phyloP scores from a whole-genome alignment of 768 basidiomycete genomes.

The Multifurca ochricompacta region DNA sequence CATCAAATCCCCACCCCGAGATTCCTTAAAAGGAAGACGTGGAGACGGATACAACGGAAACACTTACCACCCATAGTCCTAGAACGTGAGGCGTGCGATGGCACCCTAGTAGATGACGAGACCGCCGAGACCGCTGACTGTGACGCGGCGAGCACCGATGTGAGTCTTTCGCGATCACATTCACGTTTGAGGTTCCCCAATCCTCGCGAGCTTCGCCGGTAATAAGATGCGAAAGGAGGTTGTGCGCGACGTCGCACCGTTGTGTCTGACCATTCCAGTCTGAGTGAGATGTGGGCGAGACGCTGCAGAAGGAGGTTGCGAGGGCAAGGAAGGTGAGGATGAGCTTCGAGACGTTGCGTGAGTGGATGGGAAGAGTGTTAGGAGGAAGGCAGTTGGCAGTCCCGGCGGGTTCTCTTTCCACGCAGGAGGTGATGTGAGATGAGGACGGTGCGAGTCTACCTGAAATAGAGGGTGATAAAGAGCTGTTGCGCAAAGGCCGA shows the following conservation, averaged over 20 bases:
- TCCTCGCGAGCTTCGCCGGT: constrained; percentile 36
- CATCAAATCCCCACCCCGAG: too few species aligned
- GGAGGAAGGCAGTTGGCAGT: constrained; percentile 46
- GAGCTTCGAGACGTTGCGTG: constrained; percentile 51
- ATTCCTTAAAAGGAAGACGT: too few species aligned
- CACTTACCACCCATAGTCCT: constrained; percentile 55
- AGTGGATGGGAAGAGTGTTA: constrained; percentile 66
- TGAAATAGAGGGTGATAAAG: constrained; percentile 22
- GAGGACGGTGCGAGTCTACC: constrained; percentile 57
- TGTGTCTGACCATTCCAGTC: constrained; percentile 29
- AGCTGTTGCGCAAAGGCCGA: too few species aligned
- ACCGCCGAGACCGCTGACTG: constrained; percentile 49
- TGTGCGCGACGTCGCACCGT: constrained; percentile 52
- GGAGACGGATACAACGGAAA: too few species aligned
- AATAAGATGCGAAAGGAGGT: constrained; percentile 46
- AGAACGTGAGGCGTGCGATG: constrained; percentile 58
- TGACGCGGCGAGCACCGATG: constrained; percentile 47
- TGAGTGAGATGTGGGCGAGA: constrained; percentile 22
- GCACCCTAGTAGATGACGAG: constrained; percentile 57
- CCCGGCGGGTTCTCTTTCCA: constrained; percentile 3
- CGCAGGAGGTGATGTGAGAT: constrained; percentile 49
- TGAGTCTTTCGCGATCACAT: constrained; percentile 53
- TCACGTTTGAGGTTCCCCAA: constrained; percentile 48
- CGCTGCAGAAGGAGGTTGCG: constrained; percentile 39
- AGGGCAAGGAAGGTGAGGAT: constrained; percentile 40